phyloP scores from a whole-genome alignment of 192 early-diverging fungal species.

The Linnemannia exigua region DNA sequence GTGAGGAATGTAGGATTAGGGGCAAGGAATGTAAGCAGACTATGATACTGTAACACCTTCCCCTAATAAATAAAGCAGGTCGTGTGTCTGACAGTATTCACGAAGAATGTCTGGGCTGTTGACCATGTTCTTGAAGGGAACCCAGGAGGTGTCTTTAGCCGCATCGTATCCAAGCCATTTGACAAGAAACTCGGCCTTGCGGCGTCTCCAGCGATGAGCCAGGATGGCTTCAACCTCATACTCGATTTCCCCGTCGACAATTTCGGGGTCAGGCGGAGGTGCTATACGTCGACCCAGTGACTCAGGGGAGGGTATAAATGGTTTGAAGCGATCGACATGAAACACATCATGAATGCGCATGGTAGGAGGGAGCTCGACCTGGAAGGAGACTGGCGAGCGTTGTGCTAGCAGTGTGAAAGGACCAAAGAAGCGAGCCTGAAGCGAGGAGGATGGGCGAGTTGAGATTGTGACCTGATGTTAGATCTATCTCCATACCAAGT shows the following conservation, averaged over 20 bases:
- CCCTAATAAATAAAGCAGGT: slow-evolving; percentile 5
- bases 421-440: no score
- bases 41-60: slow-evolving; percentile 5
- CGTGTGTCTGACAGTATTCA: neutral
- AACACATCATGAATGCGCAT: slow-evolving; percentile 12
- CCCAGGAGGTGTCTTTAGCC: slow-evolving; percentile 10
- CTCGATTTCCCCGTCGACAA: slow-evolving; percentile 4
- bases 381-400: no score
- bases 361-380: no score
- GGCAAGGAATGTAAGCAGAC: no score
- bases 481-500: no score
- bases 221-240: slow-evolving; percentile 17
- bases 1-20: no score
- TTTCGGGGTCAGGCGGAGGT: neutral
- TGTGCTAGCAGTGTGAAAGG: no score
- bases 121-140: neutral
- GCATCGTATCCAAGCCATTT: slow-evolving; percentile 10
- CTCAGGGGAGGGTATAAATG: neutral
- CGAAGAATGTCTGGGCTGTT: no score
- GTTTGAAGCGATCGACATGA: slow-evolving; percentile 10
- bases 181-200: neutral
- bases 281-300: neutral
- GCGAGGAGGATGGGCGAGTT: no score
- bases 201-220: neutral
- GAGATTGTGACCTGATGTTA: no score